Evolutionary conservation across 2,329 filamentous ascomycete genomes (phyloP).

Genomic region (Chaetoscypha palmicola): DNA sequence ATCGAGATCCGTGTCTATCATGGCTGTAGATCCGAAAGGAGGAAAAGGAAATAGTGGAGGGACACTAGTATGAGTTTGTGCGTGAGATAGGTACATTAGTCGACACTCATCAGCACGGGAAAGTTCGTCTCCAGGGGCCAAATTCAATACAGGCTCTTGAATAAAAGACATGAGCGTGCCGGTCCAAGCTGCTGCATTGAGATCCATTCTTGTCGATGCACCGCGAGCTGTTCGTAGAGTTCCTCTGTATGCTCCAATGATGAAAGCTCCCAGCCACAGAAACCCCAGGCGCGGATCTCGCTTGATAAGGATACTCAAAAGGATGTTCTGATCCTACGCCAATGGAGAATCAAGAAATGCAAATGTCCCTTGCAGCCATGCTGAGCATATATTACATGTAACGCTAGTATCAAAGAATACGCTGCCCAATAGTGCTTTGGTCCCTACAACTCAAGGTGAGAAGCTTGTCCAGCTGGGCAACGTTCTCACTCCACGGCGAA

Average conservation of each 20-base stretch:
- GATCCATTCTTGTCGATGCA: slow-evolving; percentile 19
- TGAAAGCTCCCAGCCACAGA: slow-evolving; percentile 22
- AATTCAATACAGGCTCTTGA: slow-evolving; percentile 18
- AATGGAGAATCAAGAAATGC: slow-evolving; percentile 20
- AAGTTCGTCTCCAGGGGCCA: slow-evolving; percentile 11
- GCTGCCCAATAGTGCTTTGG: slow-evolving; percentile 19
- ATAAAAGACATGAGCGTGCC: slow-evolving; percentile 24
- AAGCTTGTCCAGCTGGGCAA: slow-evolving; percentile 4
- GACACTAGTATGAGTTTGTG: slow-evolving; percentile 13
- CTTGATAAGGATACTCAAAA: slow-evolving; percentile 18
- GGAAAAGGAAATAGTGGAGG: slow-evolving; percentile 20
- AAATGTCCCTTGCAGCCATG: slow-evolving; percentile 20
- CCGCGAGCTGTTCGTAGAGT: slow-evolving; percentile 16
- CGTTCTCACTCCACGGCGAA: background rate
- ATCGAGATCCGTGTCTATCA: slow-evolving; percentile 17
- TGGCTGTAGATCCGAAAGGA: slow-evolving; percentile 18
- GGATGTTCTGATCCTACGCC: slow-evolving; percentile 10
- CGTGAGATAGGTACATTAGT: slow-evolving; percentile 20
- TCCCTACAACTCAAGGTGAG: slow-evolving; percentile 22
- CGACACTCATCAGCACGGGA: slow-evolving; percentile 21
- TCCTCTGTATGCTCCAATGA: slow-evolving; percentile 15
- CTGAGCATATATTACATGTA: slow-evolving; percentile 19
- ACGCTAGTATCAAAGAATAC: slow-evolving; percentile 20
- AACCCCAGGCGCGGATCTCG: slow-evolving; percentile 18
- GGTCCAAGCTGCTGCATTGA: slow-evolving; percentile 21